phyloP scores from a whole-genome alignment of 2,329 filamentous ascomycete genomes.

The Fusarium piperis region DNA sequence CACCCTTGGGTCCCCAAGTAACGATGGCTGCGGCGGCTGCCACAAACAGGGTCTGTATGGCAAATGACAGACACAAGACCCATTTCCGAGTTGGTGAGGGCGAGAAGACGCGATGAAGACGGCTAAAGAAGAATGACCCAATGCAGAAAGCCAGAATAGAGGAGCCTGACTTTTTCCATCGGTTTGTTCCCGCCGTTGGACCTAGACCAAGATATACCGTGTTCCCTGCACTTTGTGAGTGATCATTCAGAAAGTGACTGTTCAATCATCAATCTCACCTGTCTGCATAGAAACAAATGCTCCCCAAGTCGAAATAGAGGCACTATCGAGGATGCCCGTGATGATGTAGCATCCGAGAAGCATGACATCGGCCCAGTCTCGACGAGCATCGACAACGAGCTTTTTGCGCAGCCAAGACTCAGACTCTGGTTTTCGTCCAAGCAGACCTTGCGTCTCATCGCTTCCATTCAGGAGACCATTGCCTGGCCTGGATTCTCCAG shows the following conservation, averaged over 20 bases:
- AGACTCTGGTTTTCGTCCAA: constrained; percentile 24
- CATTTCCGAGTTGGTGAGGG: constrained; percentile 65
- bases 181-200: constrained; percentile 58
- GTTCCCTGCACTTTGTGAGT: constrained; percentile 61
- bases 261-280: constrained; percentile 54
- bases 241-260: background rate
- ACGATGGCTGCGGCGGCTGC: constrained; percentile 64
- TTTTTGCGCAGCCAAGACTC: constrained; percentile 31
- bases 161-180: constrained; percentile 64
- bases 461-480: constrained; percentile 3
- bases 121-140: constrained; percentile 76
- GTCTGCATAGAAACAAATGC: constrained; percentile 88
- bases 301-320: constrained; percentile 79
- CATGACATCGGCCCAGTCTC: constrained; percentile 72
- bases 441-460: constrained; percentile 27
- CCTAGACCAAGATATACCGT: constrained; percentile 83
- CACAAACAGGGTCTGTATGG: constrained; percentile 61
- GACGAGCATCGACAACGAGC: constrained; percentile 44
- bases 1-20: constrained; percentile 54
- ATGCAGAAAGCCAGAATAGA: constrained; percentile 77
- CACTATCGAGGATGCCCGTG: constrained; percentile 80
- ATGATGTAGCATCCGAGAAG: constrained; percentile 79
- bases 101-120: constrained; percentile 69
- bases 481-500: constrained; percentile 3
- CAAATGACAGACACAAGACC: constrained; percentile 70